These are phyloP conservation scores for Chamaecrista fasciculata DNA, from an alignment of 306 rosid species.

Conservation along the genomic window DNA sequence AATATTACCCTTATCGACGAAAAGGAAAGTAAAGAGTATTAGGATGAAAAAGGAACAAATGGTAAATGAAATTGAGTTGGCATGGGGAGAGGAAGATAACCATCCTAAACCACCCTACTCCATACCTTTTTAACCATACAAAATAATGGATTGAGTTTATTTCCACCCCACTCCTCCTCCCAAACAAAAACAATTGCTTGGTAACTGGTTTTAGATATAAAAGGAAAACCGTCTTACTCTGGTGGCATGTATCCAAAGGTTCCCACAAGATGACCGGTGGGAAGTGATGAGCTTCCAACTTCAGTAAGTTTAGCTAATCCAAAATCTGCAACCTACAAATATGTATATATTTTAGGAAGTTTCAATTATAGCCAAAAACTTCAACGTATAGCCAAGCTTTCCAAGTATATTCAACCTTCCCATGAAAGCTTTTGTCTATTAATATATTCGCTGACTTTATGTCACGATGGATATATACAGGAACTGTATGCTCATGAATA, in stretches of 20 bases:
- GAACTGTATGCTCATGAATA: conserved; percentile 97
- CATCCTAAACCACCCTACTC: neutral
- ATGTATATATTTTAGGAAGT: conserved; percentile 25
- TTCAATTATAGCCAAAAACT: conserved; percentile 9
- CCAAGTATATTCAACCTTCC: conserved; percentile 56
- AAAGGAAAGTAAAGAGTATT: neutral
- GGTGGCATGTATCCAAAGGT: conserved; percentile 99
- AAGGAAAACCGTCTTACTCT: conserved; percentile 53
- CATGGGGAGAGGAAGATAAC: too few species aligned
- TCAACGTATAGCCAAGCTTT: conserved; percentile 15
- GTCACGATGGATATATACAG: conserved; percentile 94
- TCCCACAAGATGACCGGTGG: conserved; percentile 82
- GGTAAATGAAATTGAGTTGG: neutral
- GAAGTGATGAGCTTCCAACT: conserved; percentile 79
- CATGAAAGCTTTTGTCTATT: conserved; percentile 79
- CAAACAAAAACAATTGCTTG: neutral
- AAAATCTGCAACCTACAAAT: conserved; percentile 87
- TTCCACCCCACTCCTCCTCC: neutral
- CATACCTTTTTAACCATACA: neutral
- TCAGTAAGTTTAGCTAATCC: conserved; percentile 89
- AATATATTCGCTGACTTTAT: conserved; percentile 95
- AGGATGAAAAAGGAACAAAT: neutral
- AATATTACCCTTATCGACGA: neutral
- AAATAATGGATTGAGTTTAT: neutral
- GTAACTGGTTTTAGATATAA: neutral